Base-by-base conservation (phyloP, 306 rosid species). In the Senna siamea region DNA sequence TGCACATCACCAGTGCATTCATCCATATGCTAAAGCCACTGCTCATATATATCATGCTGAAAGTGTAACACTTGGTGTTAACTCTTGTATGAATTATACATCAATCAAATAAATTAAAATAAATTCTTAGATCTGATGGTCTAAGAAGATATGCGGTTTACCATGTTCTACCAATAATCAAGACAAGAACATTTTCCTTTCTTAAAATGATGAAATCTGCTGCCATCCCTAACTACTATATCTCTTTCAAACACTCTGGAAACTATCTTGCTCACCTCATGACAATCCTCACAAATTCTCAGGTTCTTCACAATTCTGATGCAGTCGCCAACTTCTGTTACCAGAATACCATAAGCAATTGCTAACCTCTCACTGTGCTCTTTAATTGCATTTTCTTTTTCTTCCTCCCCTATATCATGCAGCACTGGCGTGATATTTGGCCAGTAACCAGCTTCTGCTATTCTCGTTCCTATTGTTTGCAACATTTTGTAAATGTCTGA, bases 191-290 rank as follows among this genome's bases (percentile, higher is more conserved):
- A 84, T 55, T 48, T 81, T 10, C 92, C 92, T 35, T 74, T 76
- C 59, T 76, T 82, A 61, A 78, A 82, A 81, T 84, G 87, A 80
- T 84, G 87, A 86, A 82, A 89, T 70, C 82, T 85, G 50, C 86
- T 84, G 77, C 82, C 87, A 64, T 80, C 86, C 54, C 88, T 83
- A 70, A 85, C 81, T 54, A 77, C 54, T 11, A 81, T 87, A 54
- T 82, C 82, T 81, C 83, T 85, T 32, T 53, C 67, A 72, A 89
- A 84, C 65, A 84, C 83, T 77, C 61, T 52, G 37, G 85, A 89
- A 54, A 87, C 68, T 28, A 83, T 81, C 81, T 89, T 87, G 66
- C 48, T 81, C 53, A 85, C 84, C 71, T 76, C 80, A 43, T 89
- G 85, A 72, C 85, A 80, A 62, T 84, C 83, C 76, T 79, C 88